Percentiles rank a stretch among this genome's conserved stretches.
These are phyloP conservation scores for Kwoniella sp. DNA, from an alignment of 768 basidiomycete genomes.

Conservation along the genomic window DNA sequence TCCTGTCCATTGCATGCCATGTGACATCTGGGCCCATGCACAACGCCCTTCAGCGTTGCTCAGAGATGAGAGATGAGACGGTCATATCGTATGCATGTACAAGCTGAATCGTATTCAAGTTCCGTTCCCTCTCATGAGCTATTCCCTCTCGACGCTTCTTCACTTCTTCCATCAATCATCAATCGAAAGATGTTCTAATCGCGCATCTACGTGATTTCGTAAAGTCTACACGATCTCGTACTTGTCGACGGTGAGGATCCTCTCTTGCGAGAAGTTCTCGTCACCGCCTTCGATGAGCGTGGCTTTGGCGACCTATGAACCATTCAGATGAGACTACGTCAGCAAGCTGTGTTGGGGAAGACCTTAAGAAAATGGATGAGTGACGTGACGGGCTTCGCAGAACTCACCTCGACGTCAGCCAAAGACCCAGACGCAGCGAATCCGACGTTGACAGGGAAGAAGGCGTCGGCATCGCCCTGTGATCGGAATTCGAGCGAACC, in stretches of 20 bases:
- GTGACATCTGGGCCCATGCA: too few species aligned
- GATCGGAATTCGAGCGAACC: constrained; percentile 91
- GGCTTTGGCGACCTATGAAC: constrained; percentile 58
- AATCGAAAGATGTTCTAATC: background rate
- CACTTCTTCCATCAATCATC: too few species aligned
- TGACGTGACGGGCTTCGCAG: too few species aligned
- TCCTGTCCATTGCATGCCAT: too few species aligned
- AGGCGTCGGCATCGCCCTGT: constrained; percentile 79
- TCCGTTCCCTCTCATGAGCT: background rate
- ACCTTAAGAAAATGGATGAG: too few species aligned
- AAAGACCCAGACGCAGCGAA: constrained; percentile 82
- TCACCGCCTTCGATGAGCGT: constrained; percentile 62
- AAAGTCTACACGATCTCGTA: constrained; percentile 61
- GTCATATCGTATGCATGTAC: constrained; percentile 1
- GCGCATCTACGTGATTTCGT: background rate
- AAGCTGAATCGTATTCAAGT: background rate
- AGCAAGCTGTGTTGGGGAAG: background rate
- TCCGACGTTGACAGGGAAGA: constrained; percentile 87
- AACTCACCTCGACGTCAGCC: constrained; percentile 71
- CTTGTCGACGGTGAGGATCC: constrained; percentile 61
- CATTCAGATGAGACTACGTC: background rate
- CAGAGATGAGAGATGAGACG: too few species aligned
- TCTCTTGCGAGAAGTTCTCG: constrained; percentile 64
- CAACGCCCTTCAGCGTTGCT: too few species aligned
- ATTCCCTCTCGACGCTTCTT: too few species aligned